A percentile compares a stretch with the other conserved stretches of the same genome.
These are phyloP conservation scores for Colletotrichum sp. DNA, from an alignment of 2,329 filamentous ascomycete species.

Conservation along the genomic window DNA sequence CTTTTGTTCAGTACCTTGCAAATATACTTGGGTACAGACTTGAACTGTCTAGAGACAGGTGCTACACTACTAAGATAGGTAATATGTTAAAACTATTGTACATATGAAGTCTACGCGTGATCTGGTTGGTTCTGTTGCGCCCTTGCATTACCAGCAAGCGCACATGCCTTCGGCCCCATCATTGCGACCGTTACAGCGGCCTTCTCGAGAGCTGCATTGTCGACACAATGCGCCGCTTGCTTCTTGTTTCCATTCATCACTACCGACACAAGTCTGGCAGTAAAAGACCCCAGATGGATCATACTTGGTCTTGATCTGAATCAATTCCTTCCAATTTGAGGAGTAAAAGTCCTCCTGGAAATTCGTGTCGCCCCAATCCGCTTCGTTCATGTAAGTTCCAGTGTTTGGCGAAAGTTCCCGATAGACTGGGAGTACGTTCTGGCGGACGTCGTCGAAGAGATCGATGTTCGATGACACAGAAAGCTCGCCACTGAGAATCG, in stretches of 20 bases:
- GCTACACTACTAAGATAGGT: background rate
- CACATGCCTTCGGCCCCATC: background rate
- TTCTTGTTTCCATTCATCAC: conserved; percentile 45
- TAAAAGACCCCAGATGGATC: conserved; percentile 53
- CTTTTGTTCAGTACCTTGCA: background rate
- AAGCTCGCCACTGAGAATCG: background rate
- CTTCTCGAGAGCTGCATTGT: background rate
- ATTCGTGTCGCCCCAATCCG: conserved; percentile 30
- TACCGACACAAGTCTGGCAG: conserved; percentile 47
- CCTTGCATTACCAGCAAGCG: background rate
- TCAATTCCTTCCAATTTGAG: conserved; percentile 44
- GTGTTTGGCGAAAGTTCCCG: conserved; percentile 15
- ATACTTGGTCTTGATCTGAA: conserved; percentile 53
- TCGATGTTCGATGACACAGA: background rate
- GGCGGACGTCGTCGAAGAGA: background rate
- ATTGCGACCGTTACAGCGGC: background rate
- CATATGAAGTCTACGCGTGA: background rate
- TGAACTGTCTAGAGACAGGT: background rate
- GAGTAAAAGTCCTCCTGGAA: conserved; percentile 34
- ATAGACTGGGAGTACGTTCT: background rate
- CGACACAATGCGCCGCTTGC: background rate
- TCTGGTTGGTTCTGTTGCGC: background rate
- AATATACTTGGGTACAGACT: background rate
- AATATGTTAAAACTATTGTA: background rate
- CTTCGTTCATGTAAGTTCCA: conserved; percentile 57